These are phyloP conservation scores for Salvia rosmarinus DNA, from an alignment of 257 asterid species.

Conservation along the genomic window DNA sequence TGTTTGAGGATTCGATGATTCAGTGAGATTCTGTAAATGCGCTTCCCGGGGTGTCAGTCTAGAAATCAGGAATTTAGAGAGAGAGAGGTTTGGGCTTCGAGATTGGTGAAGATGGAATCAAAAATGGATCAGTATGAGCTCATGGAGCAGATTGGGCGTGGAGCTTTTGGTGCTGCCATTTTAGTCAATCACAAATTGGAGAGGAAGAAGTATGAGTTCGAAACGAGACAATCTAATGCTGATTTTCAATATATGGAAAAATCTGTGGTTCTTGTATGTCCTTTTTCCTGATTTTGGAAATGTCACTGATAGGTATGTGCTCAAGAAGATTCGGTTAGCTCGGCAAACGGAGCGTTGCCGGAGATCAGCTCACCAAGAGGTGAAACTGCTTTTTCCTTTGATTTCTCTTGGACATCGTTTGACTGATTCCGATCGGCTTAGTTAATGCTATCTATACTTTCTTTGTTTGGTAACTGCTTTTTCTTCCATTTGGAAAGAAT, in stretches of 20 bases:
- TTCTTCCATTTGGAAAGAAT: neutral
- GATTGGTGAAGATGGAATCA: conserved; percentile 68
- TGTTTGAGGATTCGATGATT: conserved; percentile 20
- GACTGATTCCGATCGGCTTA: conserved; percentile 23
- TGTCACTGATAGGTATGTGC: conserved; percentile 69
- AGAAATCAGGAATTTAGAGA: conserved; percentile 9
- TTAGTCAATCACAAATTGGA: conserved; percentile 91
- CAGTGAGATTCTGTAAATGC: conserved; percentile 31
- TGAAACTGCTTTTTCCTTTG: conserved; percentile 30
- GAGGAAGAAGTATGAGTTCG: conserved; percentile 66
- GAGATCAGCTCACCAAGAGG: conserved; percentile 99
- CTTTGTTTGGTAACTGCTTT: neutral
- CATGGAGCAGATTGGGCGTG: conserved; percentile 99
- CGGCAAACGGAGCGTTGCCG: conserved; percentile 98
- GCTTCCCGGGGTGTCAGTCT: conserved; percentile 15
- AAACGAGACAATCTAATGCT: neutral
- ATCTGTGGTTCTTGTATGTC: conserved; percentile 20
- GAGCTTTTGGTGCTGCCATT: conserved; percentile 99
- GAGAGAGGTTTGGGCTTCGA: conserved; percentile 34
- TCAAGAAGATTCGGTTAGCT: conserved; percentile 96
- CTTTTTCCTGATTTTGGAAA: conserved; percentile 34
- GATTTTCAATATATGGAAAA: conserved; percentile 25
- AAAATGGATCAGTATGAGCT: conserved; percentile 98
- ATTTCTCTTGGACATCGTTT: conserved; percentile 25
- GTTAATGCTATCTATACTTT: neutral